A percentile compares a stretch with the other conserved stretches of the same genome.
These are phyloP conservation scores for Penstemon davidsonii DNA, from an alignment of 257 asterid genomes.

Conservation along the genomic window DNA sequence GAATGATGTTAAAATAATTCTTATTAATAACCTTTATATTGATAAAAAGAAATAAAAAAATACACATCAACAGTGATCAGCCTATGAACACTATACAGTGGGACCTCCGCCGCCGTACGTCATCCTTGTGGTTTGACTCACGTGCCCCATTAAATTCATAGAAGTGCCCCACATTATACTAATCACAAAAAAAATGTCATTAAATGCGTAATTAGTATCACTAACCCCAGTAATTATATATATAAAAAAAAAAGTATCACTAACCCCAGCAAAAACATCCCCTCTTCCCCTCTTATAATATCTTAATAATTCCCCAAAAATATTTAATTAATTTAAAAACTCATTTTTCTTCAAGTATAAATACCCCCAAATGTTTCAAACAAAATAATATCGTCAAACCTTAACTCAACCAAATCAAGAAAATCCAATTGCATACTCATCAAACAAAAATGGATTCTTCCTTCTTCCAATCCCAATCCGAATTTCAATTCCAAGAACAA, in stretches of 20 bases:
- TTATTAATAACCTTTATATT: too few species aligned
- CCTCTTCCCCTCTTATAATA: slow-evolving; percentile 21
- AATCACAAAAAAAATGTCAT: neutral
- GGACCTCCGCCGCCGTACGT: slow-evolving; percentile 66
- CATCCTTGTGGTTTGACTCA: slow-evolving; percentile 44
- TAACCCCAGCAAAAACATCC: slow-evolving; percentile 33
- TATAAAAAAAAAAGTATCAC: too few species aligned
- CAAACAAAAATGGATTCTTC: slow-evolving; percentile 27
- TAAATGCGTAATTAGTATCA: neutral
- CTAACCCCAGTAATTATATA: neutral
- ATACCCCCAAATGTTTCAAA: slow-evolving; percentile 31
- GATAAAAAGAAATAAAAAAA: neutral
- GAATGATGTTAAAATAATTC: too few species aligned
- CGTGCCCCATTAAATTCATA: slow-evolving; percentile 40
- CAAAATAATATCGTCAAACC: slow-evolving; percentile 2
- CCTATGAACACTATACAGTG: neutral
- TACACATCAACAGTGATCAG: neutral
- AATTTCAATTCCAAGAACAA: slow-evolving; percentile 20
- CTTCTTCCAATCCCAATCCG: slow-evolving; percentile 31
- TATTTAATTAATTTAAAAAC: neutral
- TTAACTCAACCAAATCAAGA: slow-evolving; percentile 1
- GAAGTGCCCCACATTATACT: neutral
- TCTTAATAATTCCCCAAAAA: neutral
- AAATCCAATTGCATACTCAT: neutral
- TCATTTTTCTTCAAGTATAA: slow-evolving; percentile 37